These are phyloP conservation scores for Gymnopus androsaceus DNA, from an alignment of 1,284 basidiomycete genomes.

Conservation along the genomic window DNA sequence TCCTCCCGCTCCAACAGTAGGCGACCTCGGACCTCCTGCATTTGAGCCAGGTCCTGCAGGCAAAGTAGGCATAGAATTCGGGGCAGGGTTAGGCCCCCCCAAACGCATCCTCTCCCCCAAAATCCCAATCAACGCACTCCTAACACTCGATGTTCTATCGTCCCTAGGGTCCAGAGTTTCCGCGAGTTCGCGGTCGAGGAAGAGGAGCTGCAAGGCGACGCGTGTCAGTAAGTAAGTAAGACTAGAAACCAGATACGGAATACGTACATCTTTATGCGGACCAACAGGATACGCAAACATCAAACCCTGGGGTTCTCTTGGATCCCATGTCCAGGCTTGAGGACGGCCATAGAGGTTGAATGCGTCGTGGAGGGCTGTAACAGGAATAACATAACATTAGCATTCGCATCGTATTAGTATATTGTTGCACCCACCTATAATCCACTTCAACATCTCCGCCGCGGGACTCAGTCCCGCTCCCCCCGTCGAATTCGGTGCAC, in stretches of 20 bases:
- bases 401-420: too few species aligned
- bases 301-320: slow-evolving; percentile 70
- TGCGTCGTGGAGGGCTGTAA: slow-evolving; percentile 86
- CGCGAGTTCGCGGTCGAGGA: slow-evolving; percentile 85
- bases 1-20: too few species aligned
- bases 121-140: slow-evolving; percentile 63
- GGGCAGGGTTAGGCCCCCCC: slow-evolving; percentile 24
- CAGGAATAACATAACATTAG: too few species aligned
- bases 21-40: too few species aligned
- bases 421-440: slow-evolving; percentile 82
- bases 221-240: slow-evolving; percentile 1
- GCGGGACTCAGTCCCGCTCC: slow-evolving; percentile 36
- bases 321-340: slow-evolving; percentile 83
- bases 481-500: neutral
- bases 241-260: neutral
- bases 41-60: too few species aligned
- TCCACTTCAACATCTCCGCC: slow-evolving; percentile 91
- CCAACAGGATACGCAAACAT: slow-evolving; percentile 87
- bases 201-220: slow-evolving; percentile 61
- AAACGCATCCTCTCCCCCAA: slow-evolving; percentile 67
- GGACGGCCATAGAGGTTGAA: slow-evolving; percentile 88
- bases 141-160: slow-evolving; percentile 71
- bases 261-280: slow-evolving; percentile 66
- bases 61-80: too few species aligned
- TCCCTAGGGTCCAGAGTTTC: slow-evolving; percentile 80